Base-by-base conservation (phyloP, 495 filamentous ascomycete species). In the Pseudevernia furfuracea region DNA sequence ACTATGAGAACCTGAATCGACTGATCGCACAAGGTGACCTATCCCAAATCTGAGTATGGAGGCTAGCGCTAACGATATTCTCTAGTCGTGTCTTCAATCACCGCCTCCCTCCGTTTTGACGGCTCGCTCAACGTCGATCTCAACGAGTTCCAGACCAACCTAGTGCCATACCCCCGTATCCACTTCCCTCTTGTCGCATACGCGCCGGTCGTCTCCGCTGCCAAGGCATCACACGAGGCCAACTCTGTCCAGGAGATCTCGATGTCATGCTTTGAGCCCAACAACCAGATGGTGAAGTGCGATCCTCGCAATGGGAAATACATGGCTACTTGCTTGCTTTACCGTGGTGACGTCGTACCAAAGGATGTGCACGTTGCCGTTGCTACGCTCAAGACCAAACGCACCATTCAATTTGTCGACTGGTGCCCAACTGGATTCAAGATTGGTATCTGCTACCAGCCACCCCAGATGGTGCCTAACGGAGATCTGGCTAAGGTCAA, bases 391-490 rank as follows among this genome's bases (percentile, higher is more conserved):
- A 98, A 97, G 89, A 96, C 95, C 71, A 96, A 96, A 86, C 86
- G 91, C 66, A 96, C 92, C 74, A 96, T 98, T 73, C 92, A 97
- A 82, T 96, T 97, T 73, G 94, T 98, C 71, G 94, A 98, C 81
- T 98, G 94, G 94, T 98, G 94, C 85, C 94, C 94, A 69, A 98
- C 94, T 73, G 94, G 94, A 70, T 97, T 97, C 88, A 98, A 98
- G 88, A 88, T 98, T 71, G 94, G 94, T 82, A 98, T 98, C 84
- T 96, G 92, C 88, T 97, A 91, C 85, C 93, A 98, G 82, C 90
- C 92, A 64, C 94, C 94, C 67, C 84, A 92, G 81, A 87, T 86
- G 79, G 92, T 96, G 59, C 94, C 94, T 74, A 96, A 95, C 80
- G 92, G 95, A 69, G 94, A 97, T 75, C 83, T 98, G 64, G 94